Conservation (phyloP, 495 filamentous ascomycete genomes). For the Penicillium coprophilum region DNA sequence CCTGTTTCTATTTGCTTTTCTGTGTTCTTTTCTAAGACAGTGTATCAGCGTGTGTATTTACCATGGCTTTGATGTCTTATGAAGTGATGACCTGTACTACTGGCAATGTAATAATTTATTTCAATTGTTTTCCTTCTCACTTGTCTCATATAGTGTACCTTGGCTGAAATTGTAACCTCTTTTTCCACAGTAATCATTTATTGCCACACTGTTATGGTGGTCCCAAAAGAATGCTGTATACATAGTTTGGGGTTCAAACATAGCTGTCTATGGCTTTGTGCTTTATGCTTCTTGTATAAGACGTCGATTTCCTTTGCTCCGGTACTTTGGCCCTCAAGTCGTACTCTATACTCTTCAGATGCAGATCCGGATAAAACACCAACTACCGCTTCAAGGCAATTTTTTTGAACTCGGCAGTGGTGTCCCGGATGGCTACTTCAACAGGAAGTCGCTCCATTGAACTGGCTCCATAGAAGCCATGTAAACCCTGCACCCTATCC, state of each 20-base stretch:
- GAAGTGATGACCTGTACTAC: constrained; percentile 33
- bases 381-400: not conserved
- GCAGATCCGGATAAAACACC: not conserved
- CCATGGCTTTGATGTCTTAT: constrained; percentile 32
- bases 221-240: too few relatives aligned
- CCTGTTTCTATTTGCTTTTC: constrained; percentile 18
- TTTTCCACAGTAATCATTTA: too few relatives aligned
- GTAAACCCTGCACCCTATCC: not conserved
- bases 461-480: not conserved
- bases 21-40: constrained; percentile 19
- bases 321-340: too few relatives aligned
- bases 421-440: not conserved
- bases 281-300: too few relatives aligned
- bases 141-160: not conserved
- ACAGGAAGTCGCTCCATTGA: not conserved
- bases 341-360: not conserved
- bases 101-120: constrained; percentile 31
- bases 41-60: constrained; percentile 30
- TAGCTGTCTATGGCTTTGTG: too few relatives aligned
- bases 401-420: not conserved
- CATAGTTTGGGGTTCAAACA: too few relatives aligned
- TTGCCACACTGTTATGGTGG: too few relatives aligned
- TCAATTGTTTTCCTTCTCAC: not conserved
- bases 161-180: not conserved
- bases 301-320: too few relatives aligned